These are phyloP conservation scores for Sphagnum tenellum DNA, from an alignment of 225 moss, liverwort and hornwort species.

Conservation along the genomic window DNA sequence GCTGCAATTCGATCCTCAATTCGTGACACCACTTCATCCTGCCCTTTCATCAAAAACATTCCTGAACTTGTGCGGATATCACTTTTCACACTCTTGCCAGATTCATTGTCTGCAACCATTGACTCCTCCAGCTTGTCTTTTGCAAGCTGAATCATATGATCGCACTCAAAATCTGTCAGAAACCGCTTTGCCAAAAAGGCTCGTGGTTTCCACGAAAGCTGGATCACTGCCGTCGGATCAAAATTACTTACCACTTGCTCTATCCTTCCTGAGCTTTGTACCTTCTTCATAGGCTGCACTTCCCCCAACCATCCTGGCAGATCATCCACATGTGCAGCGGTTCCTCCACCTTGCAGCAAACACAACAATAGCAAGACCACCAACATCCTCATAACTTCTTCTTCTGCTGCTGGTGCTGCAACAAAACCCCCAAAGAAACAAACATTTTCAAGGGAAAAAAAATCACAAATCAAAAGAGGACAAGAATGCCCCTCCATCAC, in stretches of 20 bases:
- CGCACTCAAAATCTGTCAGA: slow-evolving; percentile 80
- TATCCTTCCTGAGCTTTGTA: slow-evolving; percentile 13
- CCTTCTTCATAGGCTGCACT: slow-evolving; percentile 17
- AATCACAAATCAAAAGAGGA: no score
- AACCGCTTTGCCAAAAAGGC: slow-evolving; percentile 81
- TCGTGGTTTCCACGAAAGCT: slow-evolving; percentile 56
- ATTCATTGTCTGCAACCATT: slow-evolving; percentile 97
- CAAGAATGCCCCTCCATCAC: no score
- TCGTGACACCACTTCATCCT: slow-evolving; percentile 66
- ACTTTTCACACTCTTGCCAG: slow-evolving; percentile 89
- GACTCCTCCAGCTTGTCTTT: slow-evolving; percentile 90
- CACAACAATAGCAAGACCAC: slow-evolving; percentile 12
- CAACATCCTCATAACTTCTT: no score
- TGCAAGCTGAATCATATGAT: slow-evolving; percentile 75
- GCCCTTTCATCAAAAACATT: slow-evolving; percentile 82
- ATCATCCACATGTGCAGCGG: slow-evolving; percentile 40
- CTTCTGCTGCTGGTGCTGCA: no score
- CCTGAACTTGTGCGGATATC: slow-evolving; percentile 95
- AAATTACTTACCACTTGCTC: slow-evolving; percentile 9
- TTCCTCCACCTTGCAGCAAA: slow-evolving; percentile 14
- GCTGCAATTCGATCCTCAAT: slow-evolving; percentile 87
- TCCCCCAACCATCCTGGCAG: slow-evolving; percentile 55
- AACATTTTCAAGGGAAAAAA: no score
- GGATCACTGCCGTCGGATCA: slow-evolving; percentile 32
- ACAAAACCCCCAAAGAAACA: no score